A percentile compares a stretch with the other conserved stretches of the same genome.
Evolutionary conservation across 2,329 filamentous ascomycete species (phyloP).

Genomic region (Colletotrichum echinochloae): DNA sequence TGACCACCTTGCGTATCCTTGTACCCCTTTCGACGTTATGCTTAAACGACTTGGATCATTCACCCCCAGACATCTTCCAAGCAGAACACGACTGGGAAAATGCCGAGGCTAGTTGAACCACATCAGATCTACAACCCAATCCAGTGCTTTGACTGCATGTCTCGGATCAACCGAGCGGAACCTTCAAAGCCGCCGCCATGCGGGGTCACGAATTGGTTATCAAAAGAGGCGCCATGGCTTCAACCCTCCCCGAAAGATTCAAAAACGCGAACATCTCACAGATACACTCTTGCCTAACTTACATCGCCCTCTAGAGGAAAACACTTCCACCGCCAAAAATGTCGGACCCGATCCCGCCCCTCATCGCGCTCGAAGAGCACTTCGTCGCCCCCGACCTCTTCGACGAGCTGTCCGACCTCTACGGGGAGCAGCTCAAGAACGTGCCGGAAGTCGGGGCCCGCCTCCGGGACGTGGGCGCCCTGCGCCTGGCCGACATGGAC

Average conservation of each 20-base stretch:
- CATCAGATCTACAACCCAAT: background rate
- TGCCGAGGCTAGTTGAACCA: too few relatives aligned
- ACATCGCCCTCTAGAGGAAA: background rate
- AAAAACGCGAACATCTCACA: background rate
- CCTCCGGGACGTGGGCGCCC: constrained; percentile 42
- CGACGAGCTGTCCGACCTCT: constrained; percentile 31
- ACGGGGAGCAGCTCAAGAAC: constrained; percentile 43
- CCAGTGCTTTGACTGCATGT: background rate
- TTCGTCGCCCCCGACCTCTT: constrained; percentile 45
- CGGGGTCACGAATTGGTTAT: background rate
- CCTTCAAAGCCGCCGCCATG: background rate
- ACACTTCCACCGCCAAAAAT: background rate
- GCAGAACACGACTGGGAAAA: background rate
- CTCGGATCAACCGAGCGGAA: background rate
- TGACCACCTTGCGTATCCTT: background rate
- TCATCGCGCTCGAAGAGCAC: constrained; percentile 59
- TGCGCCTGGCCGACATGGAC: constrained; percentile 44
- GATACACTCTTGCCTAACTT: background rate
- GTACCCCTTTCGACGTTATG: background rate
- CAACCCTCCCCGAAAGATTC: background rate
- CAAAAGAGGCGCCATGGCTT: background rate
- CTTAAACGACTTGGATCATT: background rate
- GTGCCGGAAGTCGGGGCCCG: constrained; percentile 42
- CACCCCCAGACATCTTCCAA: background rate
- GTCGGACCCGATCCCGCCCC: constrained; percentile 41